Evolutionary conservation across 2,329 filamentous ascomycete species (phyloP), one percentile per base, ranked within the genome.

Genomic region (Paraphaeosphaeria sporulosa): DNA sequence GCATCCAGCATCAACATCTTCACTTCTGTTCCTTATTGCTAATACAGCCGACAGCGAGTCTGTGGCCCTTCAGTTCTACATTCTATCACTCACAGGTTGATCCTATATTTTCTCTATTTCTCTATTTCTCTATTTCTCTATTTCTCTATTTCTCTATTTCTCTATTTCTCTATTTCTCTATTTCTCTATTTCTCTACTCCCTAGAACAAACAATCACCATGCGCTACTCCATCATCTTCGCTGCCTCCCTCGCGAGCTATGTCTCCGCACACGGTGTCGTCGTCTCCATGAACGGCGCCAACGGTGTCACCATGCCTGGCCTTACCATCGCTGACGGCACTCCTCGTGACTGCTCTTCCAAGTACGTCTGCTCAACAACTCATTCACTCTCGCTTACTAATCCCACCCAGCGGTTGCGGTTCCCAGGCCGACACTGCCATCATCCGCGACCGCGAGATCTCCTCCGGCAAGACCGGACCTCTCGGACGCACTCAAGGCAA

Each of bases 391-490:
- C 8, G 32, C 32, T 52, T 52, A 58, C 67, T 74, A 55, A 75
- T 58, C 8, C 13, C 34, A 2, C 9, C 4, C 32, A 76, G 73
- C 59, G 69, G 77, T 50, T 90, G 88, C 71, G 89, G 89, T 61
- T 84, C 88, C 17, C 85, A 90, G 73, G 86, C 85, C 59, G 89
- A 91, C 73, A 90, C 89, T 19, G 82, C 88, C 71, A 89, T 91
- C 79, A 90, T 90, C 74, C 85, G 87, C 23, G 80, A 87, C 66
- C 76, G 81, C 12, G 88, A 90, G 72, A 83, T 90, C 49, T 76
- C 79, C 42, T 83, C 79, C 53, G 81, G 79, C 67, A 80, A 83
- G 64, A 85, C 84, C 34, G 82, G 81, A 38, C 83, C 89, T 50
- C 83, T 91, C 9, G 89, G 89, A 61, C 85, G 87, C 62, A 90